Conservation (phyloP, 1,284 basidiomycete genomes). For the Cutaneotrichosporon mucoides region DNA sequence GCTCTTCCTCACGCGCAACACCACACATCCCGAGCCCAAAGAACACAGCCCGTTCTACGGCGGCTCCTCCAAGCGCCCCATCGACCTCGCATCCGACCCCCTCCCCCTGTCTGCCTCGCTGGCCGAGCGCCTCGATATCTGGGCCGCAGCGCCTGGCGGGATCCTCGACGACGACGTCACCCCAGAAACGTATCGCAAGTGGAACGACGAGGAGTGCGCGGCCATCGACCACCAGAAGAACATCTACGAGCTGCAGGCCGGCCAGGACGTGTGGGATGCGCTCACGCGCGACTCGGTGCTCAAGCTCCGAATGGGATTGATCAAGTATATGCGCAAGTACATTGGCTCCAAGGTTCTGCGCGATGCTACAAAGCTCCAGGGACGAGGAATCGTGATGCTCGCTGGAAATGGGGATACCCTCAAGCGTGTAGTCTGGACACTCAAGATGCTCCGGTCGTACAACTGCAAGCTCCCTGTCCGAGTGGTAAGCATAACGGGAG, state of each 20-base stretch:
- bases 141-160: constrained; percentile 49
- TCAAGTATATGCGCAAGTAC: constrained; percentile 34
- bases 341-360: constrained; percentile 19
- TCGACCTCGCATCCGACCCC: constrained; percentile 45
- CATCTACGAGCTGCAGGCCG: constrained; percentile 45
- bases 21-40: no score
- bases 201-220: constrained; percentile 46
- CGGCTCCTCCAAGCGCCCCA: constrained; percentile 21
- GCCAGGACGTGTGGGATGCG: constrained; percentile 44
- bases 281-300: constrained; percentile 28
- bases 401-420: constrained; percentile 55
- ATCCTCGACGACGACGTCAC: constrained; percentile 44
- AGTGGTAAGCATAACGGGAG: no score
- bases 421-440: constrained; percentile 46
- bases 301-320: constrained; percentile 24
- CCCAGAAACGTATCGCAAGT: constrained; percentile 32
- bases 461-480: constrained; percentile 43
- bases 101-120: constrained; percentile 46
- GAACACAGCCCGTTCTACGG: constrained; percentile 12
- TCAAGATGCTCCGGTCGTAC: constrained; percentile 47
- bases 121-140: constrained; percentile 46
- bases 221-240: constrained; percentile 45
- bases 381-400: constrained; percentile 51
- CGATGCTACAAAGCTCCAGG: constrained; percentile 27
- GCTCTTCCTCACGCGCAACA: no score